Base-by-base conservation (phyloP, 2,329 filamentous ascomycete genomes). In the Diaporthe humulicola region DNA sequence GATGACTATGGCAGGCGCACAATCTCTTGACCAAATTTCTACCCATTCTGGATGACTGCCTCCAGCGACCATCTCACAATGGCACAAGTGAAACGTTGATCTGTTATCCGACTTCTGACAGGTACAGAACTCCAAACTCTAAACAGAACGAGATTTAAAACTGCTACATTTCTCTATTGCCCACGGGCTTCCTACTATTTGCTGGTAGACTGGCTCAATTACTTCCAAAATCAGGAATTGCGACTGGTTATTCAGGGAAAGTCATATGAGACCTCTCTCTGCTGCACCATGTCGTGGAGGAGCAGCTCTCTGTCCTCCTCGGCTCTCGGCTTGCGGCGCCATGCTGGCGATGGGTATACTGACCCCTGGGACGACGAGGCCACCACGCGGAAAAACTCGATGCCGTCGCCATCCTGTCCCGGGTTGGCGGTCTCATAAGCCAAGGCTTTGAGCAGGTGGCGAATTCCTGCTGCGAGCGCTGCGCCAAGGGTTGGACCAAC, bases 401-500 rank as follows among this genome's bases (percentile, higher is more conserved):
- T 61, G 5, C 67, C 73, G 48, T 74, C 73, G 28, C 54, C 54
- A 28, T 82, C 81, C 58, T 81, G 81, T n/a, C 79, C 78, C 15
- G 77, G 78, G 45, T 82, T 80, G 22, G 78, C 77, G 9, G 78
- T 82, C 73, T 83, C 78, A 70, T 84, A 85, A 45, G 84, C 81
- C 56, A 84, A 77, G 8, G 78, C 76, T 64, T 83, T 83, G 17
- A 85, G 78, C 9, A 85, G 73, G 73, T 83, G 82, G 76, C 82
- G 85, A 30, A 85, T 76, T 8, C 64, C 67, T 30, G 81, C 86
- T 2, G 88, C 86, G 14, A 90, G 78, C 12, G 86, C 52, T 0
- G 87, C 78, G 0, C 89, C 88, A 70, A 88, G 79, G 14, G 85
- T 81, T 0, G 89, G 88, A 0, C 88, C 88, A 14, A 89, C 78